A percentile compares a stretch with the other conserved stretches of the same genome.
phyloP scores from a whole-genome alignment of 2,329 filamentous ascomycete genomes.

The Stagonosporopsis chrysanthemi region DNA sequence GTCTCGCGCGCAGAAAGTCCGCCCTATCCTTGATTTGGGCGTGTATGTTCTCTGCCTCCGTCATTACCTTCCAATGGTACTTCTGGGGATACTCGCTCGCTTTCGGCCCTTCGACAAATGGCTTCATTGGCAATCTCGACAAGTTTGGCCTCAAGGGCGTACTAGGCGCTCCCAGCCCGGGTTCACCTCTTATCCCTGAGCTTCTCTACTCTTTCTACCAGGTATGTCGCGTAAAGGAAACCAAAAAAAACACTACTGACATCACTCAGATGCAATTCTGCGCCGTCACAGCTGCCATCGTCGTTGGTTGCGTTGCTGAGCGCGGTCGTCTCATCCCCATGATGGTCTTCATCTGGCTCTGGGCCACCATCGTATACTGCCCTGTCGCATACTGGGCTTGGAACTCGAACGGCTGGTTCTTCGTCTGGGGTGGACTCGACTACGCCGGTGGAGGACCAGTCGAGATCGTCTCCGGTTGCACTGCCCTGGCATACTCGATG shows the following conservation, averaged over 20 bases:
- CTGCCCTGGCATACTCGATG: slow-evolving; percentile 93
- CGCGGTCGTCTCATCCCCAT: slow-evolving; percentile 90
- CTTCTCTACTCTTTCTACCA: slow-evolving; percentile 95
- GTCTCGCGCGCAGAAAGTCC: slow-evolving; percentile 95
- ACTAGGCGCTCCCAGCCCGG: slow-evolving; percentile 82
- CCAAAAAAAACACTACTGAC: not conserved
- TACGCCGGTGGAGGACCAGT: slow-evolving; percentile 97
- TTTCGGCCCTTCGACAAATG: slow-evolving; percentile 84
- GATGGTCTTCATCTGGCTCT: slow-evolving; percentile 95
- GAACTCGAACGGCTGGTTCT: slow-evolving; percentile 94
- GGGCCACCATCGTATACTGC: slow-evolving; percentile 97
- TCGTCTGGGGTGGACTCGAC: slow-evolving; percentile 88
- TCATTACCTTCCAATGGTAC: slow-evolving; percentile 98
- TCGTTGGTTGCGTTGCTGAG: slow-evolving; percentile 91
- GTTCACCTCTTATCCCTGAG: slow-evolving; percentile 86
- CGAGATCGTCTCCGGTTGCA: slow-evolving; percentile 94
- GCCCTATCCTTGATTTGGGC: slow-evolving; percentile 97
- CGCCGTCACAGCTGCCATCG: slow-evolving; percentile 87
- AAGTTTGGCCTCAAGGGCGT: slow-evolving; percentile 91
- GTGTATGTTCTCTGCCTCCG: slow-evolving; percentile 89
- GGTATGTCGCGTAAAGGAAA: slow-evolving; percentile 56
- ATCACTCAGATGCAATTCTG: slow-evolving; percentile 88
- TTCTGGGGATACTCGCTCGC: slow-evolving; percentile 98
- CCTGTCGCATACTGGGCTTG: slow-evolving; percentile 96
- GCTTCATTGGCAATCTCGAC: slow-evolving; percentile 88